These are phyloP conservation scores for Ceratobasidium papillatum DNA, from an alignment of 1,284 basidiomycete species.

Conservation along the genomic window DNA sequence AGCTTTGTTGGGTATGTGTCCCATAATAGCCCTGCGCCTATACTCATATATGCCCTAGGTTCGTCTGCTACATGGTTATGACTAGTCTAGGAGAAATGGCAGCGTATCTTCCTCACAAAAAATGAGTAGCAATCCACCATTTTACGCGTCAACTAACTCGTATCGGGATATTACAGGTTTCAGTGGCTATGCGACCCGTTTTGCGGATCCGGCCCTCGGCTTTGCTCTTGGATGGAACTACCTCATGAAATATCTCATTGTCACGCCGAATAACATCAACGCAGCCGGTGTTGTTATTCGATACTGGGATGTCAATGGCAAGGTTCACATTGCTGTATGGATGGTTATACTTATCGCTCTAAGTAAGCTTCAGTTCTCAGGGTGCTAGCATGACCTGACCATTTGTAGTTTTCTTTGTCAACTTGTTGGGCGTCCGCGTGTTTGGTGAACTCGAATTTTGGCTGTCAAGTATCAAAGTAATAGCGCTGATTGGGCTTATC, in stretches of 20 bases:
- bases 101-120: constrained; percentile 55
- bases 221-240: constrained; percentile 51
- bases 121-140: constrained; percentile 46
- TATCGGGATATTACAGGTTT: constrained; percentile 35
- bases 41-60: constrained; percentile 1
- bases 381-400: neutral
- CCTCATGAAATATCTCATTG: constrained; percentile 49
- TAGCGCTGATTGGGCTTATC: constrained; percentile 67
- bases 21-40: neutral
- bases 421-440: constrained; percentile 62
- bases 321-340: constrained; percentile 65
- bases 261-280: constrained; percentile 59
- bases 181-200: constrained; percentile 51
- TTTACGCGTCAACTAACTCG: constrained; percentile 24
- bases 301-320: constrained; percentile 61
- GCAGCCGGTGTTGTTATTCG: constrained; percentile 69
- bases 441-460: constrained; percentile 67
- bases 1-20: constrained; percentile 48
- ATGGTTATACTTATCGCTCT: constrained; percentile 68
- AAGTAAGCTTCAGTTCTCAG: constrained; percentile 52
- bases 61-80: constrained; percentile 44
- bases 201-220: constrained; percentile 55
- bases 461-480: constrained; percentile 61
- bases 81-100: constrained; percentile 51
- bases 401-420: constrained; percentile 60